Evolutionary conservation across 805 yeast species (phyloP), one percentile per base, ranked within the genome.

Genomic region (Yamadazyma takamatsuzukensis): DNA sequence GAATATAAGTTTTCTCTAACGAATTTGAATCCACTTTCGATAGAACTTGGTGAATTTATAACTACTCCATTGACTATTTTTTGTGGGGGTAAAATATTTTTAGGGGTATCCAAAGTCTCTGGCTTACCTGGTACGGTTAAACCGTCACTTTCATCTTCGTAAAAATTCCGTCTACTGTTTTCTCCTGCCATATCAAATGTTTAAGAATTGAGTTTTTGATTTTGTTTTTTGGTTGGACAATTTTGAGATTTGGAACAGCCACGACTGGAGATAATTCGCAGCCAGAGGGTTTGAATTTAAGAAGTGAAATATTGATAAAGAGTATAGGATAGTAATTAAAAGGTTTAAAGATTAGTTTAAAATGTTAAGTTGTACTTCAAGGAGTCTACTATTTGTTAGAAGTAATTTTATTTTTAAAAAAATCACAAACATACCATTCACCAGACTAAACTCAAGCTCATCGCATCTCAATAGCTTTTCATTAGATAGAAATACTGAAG

Each of bases 21-120:
- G 2, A 48, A 17, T 30, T 64, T 69, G 45, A 83, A 61, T 30
- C 59, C 56, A 3, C 60, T 40, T 51, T 81, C 81, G 15, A 83
- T 49, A 12, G 60, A 37, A 2, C 59, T 47, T 27, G 77, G 67
- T 2, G 82, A 68, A 30, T 80, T 72, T 25, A 78, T 70, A 0
- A 78, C 65, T 15, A 73, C 68, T 10, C 83, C 85, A 43, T 74
- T 72, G 30, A 78, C 66, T 15, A 72, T 48, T 34, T 63, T 53
- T 45, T 67, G 67, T 25, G 74, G 73, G 68, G 10, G 65, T 38
- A 6, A 63, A n/a, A n/a, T n/a, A n/a, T n/a, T n/a, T n/a, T n/a
- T n/a, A n/a, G n/a, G n/a, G n/a, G n/a, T n/a, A n/a, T n/a, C n/a
- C n/a, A n/a, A n/a, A n/a, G n/a, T n/a, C n/a, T 9, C 14, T 1